Base-by-base conservation (phyloP, 164 flowering plant genomes). In the Hamamelis virginiana region DNA sequence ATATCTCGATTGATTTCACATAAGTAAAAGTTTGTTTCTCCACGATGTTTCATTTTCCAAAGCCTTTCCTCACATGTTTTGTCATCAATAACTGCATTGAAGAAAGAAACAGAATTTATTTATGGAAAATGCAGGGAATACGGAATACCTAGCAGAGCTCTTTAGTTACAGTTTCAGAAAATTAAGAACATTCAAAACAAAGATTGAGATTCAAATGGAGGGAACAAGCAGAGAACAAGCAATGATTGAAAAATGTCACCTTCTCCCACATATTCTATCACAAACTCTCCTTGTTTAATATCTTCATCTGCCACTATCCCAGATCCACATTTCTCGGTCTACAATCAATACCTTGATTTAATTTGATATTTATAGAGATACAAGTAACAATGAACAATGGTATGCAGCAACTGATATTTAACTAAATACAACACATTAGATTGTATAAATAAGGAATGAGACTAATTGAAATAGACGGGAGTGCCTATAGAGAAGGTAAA, bases 201-300 rank as follows among this genome's bases (percentile, higher is more conserved):
- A 53, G 23, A 3, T 45, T 19, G 5, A 21, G 56, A 22, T 22
- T 47, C 13, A 22, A 43, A n/a, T n/a, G 18, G 23, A 3, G 44
- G 50, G 25, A 63, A 19, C 27, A 43, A 48, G 23, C n/a, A n/a
- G n/a, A n/a, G n/a, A n/a, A n/a, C n/a, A n/a, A n/a, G n/a, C n/a
- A n/a, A n/a, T n/a, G 38, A 67, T 25, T 62, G 38, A 21, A 50
- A 46, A 72, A 27, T 27, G 13, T 80, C 72, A 96, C 99, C 97
- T 92, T 96, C 99, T 67, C 99, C 99, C 23, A 96, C 99, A 83
- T 96, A 96, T 74, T 96, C 99, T 69, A 96, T 90, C 13, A 96
- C 85, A 81, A 96, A 96, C 69, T 93, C 99, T 77, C 97, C 95
- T 22, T 57, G 78, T 72, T 84, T 88, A 43, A 96, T 89, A 83